Evolutionary conservation across 495 filamentous ascomycete species (phyloP).

Genomic region (Aspergillus carlsbadensis): DNA sequence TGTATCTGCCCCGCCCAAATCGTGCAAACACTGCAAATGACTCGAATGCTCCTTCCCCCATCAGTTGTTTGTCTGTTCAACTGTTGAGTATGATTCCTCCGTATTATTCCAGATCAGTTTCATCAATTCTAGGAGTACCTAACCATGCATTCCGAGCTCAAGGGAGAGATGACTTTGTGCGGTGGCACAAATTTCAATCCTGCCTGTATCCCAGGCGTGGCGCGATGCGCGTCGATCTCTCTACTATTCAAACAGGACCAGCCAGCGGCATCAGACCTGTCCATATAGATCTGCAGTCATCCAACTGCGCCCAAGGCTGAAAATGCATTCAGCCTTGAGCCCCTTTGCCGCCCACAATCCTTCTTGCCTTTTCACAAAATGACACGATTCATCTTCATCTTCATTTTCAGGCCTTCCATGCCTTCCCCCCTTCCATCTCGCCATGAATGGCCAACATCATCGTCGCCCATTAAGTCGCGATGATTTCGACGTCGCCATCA

Average conservation of each 20-base stretch:
- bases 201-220: too few species aligned
- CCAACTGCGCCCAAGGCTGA: background rate
- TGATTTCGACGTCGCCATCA: slow-evolving; percentile 18
- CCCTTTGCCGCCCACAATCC: background rate
- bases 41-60: too few species aligned
- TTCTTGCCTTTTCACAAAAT: background rate
- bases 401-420: background rate
- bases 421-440: background rate
- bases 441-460: slow-evolving; percentile 1
- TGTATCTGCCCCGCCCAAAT: too few species aligned
- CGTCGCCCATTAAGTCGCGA: background rate
- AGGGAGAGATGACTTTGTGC: too few species aligned
- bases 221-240: background rate
- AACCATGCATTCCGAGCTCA: too few species aligned
- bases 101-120: background rate
- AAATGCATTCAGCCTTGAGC: background rate
- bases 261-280: background rate
- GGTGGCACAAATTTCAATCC: too few species aligned
- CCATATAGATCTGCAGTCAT: background rate
- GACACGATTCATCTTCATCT: background rate
- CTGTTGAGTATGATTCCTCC: too few species aligned
- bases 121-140: too few species aligned
- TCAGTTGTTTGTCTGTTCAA: too few species aligned
- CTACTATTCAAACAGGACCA: background rate
- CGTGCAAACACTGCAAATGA: slow-evolving; percentile 7